Evolutionary conservation across 1,284 basidiomycete genomes (phyloP).

Genomic region (Stygiomarasmius scandens): DNA sequence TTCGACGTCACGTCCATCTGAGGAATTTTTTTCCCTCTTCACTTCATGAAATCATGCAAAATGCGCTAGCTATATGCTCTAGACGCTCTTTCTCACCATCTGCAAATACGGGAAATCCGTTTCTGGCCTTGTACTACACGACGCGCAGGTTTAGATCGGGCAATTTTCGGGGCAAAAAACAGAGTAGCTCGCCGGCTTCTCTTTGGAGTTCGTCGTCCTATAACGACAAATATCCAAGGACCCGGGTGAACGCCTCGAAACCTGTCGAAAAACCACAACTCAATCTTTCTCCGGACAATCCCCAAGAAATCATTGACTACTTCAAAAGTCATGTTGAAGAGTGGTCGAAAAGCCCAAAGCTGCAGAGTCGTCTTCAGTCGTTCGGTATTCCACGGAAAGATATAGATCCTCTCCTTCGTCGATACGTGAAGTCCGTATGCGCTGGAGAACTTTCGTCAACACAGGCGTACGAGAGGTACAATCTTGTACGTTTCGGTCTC

Average conservation of each 20-base stretch:
- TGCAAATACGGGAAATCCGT: neutral
- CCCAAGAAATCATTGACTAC: conserved; percentile 24
- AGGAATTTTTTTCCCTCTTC: neutral
- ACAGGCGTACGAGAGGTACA: conserved; percentile 35
- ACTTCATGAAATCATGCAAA: neutral
- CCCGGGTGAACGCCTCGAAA: too few species aligned
- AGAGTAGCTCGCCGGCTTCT: too few species aligned
- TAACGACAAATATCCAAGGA: too few species aligned
- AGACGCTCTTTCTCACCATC: neutral
- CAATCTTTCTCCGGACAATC: conserved; percentile 8
- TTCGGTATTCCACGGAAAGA: conserved; percentile 47
- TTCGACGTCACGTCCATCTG: too few species aligned
- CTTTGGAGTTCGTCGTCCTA: too few species aligned
- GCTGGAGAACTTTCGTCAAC: conserved; percentile 35
- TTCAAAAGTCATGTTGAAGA: conserved; percentile 29
- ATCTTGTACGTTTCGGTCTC: conserved; percentile 36
- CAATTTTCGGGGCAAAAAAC: neutral
- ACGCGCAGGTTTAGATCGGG: neutral
- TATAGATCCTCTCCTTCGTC: conserved; percentile 34
- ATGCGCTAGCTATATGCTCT: neutral
- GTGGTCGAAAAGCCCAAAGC: conserved; percentile 29
- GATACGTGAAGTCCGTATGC: conserved; percentile 37
- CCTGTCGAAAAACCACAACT: neutral
- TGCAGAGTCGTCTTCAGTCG: conserved; percentile 36
- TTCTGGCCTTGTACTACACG: neutral